Conservation (phyloP, 192 early-diverging fungal species). For the Umbelopsis vinacea region DNA sequence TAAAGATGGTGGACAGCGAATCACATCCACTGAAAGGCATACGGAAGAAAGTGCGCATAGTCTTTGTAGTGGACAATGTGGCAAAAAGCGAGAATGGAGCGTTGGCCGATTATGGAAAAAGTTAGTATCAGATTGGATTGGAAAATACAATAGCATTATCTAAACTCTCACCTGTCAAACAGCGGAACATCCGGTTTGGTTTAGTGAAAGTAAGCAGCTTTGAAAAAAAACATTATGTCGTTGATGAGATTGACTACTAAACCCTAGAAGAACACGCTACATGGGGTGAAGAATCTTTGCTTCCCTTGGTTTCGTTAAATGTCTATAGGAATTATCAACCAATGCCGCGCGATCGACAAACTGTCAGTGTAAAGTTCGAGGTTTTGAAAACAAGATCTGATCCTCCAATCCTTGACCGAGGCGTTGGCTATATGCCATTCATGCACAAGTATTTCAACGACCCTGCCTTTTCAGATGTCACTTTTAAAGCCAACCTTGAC, state of each 20-base stretch:
- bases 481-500: conserved; percentile 30
- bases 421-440: background rate
- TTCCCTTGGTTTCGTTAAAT: too few relatives aligned
- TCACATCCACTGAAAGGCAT: conserved; percentile 30
- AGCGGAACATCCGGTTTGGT: conserved; percentile 27
- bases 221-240: background rate
- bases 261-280: conserved; percentile 11
- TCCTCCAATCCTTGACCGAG: conserved; percentile 21
- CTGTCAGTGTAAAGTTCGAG: conserved; percentile 41
- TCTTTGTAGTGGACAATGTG: conserved; percentile 40
- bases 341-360: background rate
- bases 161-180: background rate
- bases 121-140: conserved; percentile 18
- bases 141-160: background rate
- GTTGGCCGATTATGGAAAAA: conserved; percentile 35
- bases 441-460: conserved; percentile 28
- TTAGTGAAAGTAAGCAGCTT: conserved; percentile 26
- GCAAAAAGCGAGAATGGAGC: background rate
- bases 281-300: conserved; percentile 24
- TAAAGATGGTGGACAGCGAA: conserved; percentile 31
- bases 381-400: conserved; percentile 33
- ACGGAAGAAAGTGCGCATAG: conserved; percentile 37
- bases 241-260: background rate
- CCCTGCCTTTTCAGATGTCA: conserved; percentile 38
- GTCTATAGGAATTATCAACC: too few relatives aligned